A percentile compares a stretch with the other conserved stretches of the same genome.
Evolutionary conservation across 2,329 filamentous ascomycete genomes (phyloP).

Genomic region (Ophiocordyceps robertsii): DNA sequence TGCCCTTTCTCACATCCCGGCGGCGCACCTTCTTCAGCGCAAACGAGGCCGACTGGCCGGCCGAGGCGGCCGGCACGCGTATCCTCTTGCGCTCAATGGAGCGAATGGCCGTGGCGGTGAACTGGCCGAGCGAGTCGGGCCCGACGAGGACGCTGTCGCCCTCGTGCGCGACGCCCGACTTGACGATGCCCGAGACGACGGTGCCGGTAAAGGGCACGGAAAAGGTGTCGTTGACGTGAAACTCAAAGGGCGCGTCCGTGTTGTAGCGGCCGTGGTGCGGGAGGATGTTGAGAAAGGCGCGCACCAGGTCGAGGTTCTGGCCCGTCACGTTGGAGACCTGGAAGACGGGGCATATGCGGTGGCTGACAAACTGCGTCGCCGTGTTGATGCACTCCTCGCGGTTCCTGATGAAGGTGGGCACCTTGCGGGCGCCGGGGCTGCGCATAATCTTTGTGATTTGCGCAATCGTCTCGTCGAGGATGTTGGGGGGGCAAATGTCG

Average conservation of each 20-base stretch:
- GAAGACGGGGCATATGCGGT: constrained; percentile 93
- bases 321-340: constrained; percentile 97
- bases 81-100: constrained; percentile 94
- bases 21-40: constrained; percentile 76
- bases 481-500: constrained; percentile 92
- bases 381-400: constrained; percentile 89
- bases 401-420: constrained; percentile 88
- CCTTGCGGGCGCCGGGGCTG: constrained; percentile 84
- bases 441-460: constrained; percentile 90
- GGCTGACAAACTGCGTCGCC: constrained; percentile 87
- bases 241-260: constrained; percentile 76
- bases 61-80: constrained; percentile 71
- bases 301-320: constrained; percentile 76
- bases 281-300: constrained; percentile 87
- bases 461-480: constrained; percentile 82
- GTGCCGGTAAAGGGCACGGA: constrained; percentile 95
- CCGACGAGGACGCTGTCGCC: constrained; percentile 86
- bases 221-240: constrained; percentile 94
- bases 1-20: constrained; percentile 92
- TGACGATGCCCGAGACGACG: constrained; percentile 88
- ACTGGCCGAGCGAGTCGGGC: constrained; percentile 81
- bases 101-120: constrained; percentile 72
- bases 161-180: constrained; percentile 72
- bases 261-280: constrained; percentile 93
- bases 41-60: constrained; percentile 86